phyloP scores from a whole-genome alignment of 1,284 basidiomycete species.

The Serendipita sp. region DNA sequence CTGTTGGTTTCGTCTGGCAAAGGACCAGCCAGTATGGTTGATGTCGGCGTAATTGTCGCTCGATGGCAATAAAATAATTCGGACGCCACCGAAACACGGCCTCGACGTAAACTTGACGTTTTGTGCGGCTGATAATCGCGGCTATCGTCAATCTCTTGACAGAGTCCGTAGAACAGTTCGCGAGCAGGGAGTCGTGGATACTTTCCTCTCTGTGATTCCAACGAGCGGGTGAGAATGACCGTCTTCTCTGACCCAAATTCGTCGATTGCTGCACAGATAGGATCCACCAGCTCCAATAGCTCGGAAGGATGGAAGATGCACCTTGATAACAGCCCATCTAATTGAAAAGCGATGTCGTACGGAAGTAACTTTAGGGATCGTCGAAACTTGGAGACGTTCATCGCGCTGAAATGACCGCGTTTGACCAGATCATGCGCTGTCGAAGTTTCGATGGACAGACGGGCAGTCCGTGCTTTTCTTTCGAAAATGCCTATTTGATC shows the following conservation, averaged over 20 bases:
- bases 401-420: not conserved
- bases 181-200: not conserved
- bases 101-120: not conserved
- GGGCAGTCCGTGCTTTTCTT: not conserved
- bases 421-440: not conserved
- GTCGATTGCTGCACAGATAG: not conserved
- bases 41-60: slow-evolving; percentile 45
- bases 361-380: not conserved
- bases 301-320: not conserved
- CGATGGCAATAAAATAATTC: slow-evolving; percentile 23
- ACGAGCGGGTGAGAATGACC: not conserved
- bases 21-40: slow-evolving; percentile 43
- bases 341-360: not conserved
- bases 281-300: not conserved
- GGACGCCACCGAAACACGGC: not conserved
- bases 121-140: not conserved
- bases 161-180: not conserved
- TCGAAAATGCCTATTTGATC: not conserved
- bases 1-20: slow-evolving; percentile 51
- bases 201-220: not conserved
- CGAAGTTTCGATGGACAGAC: not conserved
- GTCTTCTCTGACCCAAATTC: not conserved
- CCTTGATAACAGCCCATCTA: not conserved
- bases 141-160: not conserved
- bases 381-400: not conserved